Base-by-base conservation (phyloP, 2,329 filamentous ascomycete species). In the Chaetothyriales sp. region DNA sequence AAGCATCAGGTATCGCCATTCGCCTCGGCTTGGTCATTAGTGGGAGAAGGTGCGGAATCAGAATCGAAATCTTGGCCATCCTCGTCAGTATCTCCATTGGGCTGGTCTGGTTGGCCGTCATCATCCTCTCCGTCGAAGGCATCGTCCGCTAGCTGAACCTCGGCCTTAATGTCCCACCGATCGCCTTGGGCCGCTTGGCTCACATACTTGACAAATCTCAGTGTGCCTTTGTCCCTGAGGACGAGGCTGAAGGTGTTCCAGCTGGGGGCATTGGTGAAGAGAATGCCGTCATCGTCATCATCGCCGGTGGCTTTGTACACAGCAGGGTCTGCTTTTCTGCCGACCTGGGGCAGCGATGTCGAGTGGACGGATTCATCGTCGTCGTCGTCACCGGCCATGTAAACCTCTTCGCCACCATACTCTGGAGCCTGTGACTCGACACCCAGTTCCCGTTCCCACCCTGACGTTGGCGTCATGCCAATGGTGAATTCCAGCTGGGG, bases 201-300 rank as follows among this genome's bases (percentile, higher is more conserved):
- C 19, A 98, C 85, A 67, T 97, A 98, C 73, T 97, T 98, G 63
- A 97, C 89, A 65, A 98, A 98, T 66, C 87, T 83, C 64, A 98
- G 74, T 13, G 85, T 84, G 13, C 87, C 89, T 59, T 80, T 81
- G 65, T 98, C 92, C 53, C 92, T 78, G 60, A 97, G 72, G 29
- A 97, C 92, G 58, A 98, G 80, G 58, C 84, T 89, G 72, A 98
- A 76, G 58, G 85, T 87, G 68, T 97, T 97, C 92, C 92, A 98
- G 6, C 73, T 72, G 1, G 83, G 81, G 0, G 81, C 75, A 61
- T 81, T 82, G 46, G 77, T 81, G 65, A 86, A 85, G 33, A 86
- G 67, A 49, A 86, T 79, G 0, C 81, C 81, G 59, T 85, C 83
- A 53, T 95, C 89, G 50, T 94, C 90, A 43, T 80, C 77, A 13